phyloP scores from a whole-genome alignment of 75 land plant genomes.

The Pinus tabuliformis region DNA sequence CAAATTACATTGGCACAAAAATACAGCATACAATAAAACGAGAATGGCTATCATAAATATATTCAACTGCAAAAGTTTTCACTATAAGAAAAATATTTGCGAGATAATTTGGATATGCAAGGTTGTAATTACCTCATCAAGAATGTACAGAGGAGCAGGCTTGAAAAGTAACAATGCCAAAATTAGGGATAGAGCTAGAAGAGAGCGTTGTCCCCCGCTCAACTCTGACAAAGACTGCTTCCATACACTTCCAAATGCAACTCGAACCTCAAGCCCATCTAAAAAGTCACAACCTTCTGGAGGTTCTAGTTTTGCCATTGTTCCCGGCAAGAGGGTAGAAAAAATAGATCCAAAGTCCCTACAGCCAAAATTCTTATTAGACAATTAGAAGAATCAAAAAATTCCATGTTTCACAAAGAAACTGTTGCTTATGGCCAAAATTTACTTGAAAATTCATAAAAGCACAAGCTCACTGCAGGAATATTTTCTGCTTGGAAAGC shows the following conservation, averaged over 20 bases:
- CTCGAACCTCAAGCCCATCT: conserved; percentile 96
- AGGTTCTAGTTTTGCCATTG: conserved; percentile 96
- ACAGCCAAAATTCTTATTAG: conserved; percentile 9
- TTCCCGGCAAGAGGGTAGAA: conserved; percentile 90
- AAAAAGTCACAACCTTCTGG: conserved; percentile 88
- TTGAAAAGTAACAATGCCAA: conserved; percentile 93
- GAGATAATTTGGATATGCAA: background rate
- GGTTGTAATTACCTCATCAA: conserved; percentile 81
- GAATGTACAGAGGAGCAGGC: conserved; percentile 97
- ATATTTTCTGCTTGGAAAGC: background rate
- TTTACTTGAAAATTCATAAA: background rate
- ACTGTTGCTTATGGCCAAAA: background rate
- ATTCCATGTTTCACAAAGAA: too few species aligned
- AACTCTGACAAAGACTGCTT: conserved; percentile 98
- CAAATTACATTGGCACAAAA: too few species aligned
- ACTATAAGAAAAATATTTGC: background rate
- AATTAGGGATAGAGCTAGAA: conserved; percentile 94
- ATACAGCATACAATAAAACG: too few species aligned
- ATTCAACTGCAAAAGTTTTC: too few species aligned
- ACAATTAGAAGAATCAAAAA: background rate
- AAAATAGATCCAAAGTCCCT: conserved; percentile 99
- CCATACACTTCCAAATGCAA: conserved; percentile 99
- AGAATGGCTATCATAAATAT: too few species aligned
- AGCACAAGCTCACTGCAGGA: background rate
- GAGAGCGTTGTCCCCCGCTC: conserved; percentile 97